Evolutionary conservation across 345 rosid species (phyloP).

Genomic region (Camelina sativa): DNA sequence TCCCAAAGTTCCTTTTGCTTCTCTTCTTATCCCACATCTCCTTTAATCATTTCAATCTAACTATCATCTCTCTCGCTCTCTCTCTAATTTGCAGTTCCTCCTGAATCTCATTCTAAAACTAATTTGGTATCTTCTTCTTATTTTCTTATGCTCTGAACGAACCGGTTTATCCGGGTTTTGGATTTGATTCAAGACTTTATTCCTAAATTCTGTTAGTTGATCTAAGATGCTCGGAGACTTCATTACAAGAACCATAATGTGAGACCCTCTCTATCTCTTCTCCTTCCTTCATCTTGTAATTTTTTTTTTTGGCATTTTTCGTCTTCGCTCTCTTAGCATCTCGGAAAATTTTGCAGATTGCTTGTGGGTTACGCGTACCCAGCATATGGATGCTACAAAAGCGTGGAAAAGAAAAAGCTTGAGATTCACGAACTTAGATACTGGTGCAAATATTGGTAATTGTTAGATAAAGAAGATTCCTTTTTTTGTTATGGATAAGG

Average conservation of each 20-base stretch:
- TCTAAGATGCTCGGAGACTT: conserved; percentile 65
- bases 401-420: conserved; percentile 69
- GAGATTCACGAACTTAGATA: conserved; percentile 71
- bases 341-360: conserved; percentile 68
- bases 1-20: conserved; percentile 14
- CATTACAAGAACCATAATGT: conserved; percentile 60
- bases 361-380: conserved; percentile 88
- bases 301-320: background rate
- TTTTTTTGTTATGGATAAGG: conserved; percentile 3
- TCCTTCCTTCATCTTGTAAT: conserved; percentile 3
- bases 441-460: conserved; percentile 94
- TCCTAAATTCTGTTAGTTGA: conserved; percentile 27
- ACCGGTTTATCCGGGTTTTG: background rate
- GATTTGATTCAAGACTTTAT: conserved; percentile 16
- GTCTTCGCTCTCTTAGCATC: background rate
- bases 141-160: background rate
- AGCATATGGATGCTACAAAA: conserved; percentile 80
- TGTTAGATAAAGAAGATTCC: background rate
- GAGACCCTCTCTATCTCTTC: conserved; percentile 12
- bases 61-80: conserved; percentile 7
- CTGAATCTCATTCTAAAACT: background rate
- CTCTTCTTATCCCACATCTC: conserved; percentile 1
- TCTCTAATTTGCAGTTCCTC: background rate
- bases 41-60: conserved; percentile 3
- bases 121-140: background rate